These are phyloP conservation scores for Fusarium sp. DNA, from an alignment of 2,329 filamentous ascomycete species.

Conservation along the genomic window DNA sequence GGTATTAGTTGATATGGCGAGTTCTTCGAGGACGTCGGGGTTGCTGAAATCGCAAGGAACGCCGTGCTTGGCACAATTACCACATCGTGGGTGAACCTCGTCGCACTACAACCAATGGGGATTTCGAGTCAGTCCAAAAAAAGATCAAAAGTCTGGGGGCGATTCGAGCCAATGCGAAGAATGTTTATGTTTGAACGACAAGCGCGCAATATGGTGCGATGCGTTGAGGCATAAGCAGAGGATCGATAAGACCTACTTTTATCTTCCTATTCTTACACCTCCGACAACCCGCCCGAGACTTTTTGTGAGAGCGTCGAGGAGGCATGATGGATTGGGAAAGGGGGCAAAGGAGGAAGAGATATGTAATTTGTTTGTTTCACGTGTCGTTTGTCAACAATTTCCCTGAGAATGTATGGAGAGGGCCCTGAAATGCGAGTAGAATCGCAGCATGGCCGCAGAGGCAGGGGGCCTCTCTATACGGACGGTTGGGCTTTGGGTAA, in stretches of 20 bases:
- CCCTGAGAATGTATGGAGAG: slow-evolving; percentile 36
- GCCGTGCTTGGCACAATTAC: slow-evolving; percentile 74
- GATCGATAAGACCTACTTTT: slow-evolving; percentile 59
- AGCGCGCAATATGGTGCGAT: slow-evolving; percentile 5
- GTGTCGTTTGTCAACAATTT: slow-evolving; percentile 34
- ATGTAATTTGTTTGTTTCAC: slow-evolving; percentile 21
- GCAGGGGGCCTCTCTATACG: slow-evolving; percentile 31
- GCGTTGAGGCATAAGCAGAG: slow-evolving; percentile 8
- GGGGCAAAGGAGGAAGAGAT: not conserved
- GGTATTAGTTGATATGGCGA: slow-evolving; percentile 52
- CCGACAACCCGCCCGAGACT: slow-evolving; percentile 72
- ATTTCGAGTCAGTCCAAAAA: slow-evolving; percentile 21
- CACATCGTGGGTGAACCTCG: slow-evolving; percentile 71
- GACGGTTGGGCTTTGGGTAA: slow-evolving; percentile 7
- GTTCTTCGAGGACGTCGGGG: slow-evolving; percentile 57
- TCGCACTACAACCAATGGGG: slow-evolving; percentile 61
- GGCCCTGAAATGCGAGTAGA: slow-evolving; percentile 39
- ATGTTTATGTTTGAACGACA: not conserved
- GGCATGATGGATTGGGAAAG: slow-evolving; percentile 57
- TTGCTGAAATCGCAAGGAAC: slow-evolving; percentile 72
- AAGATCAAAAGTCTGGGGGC: not conserved
- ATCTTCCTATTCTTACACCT: slow-evolving; percentile 75
- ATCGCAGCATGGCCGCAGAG: slow-evolving; percentile 46
- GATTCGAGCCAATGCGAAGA: not conserved
- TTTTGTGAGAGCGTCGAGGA: slow-evolving; percentile 74